phyloP scores from a whole-genome alignment of 768 basidiomycete species.

The Boletus subcaerulescens region DNA sequence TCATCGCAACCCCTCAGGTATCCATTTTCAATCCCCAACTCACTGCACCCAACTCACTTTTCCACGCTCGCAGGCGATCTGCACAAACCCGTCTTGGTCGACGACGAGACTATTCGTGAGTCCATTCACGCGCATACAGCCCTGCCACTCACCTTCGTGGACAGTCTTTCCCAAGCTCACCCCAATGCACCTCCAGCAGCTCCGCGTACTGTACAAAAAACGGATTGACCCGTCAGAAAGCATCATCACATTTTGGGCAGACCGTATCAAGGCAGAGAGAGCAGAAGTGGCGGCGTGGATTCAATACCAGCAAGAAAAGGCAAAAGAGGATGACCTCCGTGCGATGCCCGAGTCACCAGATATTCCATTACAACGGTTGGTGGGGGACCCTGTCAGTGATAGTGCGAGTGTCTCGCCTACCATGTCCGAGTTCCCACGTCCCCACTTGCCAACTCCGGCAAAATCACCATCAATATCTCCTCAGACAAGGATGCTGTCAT shows the following conservation, averaged over 20 bases:
- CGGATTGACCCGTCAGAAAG: slow-evolving; percentile 13
- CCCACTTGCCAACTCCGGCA: slow-evolving; percentile 31
- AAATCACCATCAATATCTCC: slow-evolving; percentile 18
- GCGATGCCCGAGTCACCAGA: slow-evolving; percentile 14
- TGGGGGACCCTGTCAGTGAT: not conserved
- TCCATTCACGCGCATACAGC: not conserved
- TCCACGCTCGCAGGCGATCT: not conserved
- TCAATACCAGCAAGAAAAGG: slow-evolving; percentile 28
- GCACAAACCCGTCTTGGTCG: not conserved
- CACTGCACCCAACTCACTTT: not conserved
- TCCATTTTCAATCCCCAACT: not conserved
- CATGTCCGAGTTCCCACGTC: slow-evolving; percentile 3
- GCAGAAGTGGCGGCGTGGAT: slow-evolving; percentile 26
- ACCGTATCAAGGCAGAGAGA: slow-evolving; percentile 16
- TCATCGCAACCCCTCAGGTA: slow-evolving; percentile 10
- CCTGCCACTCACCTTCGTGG: slow-evolving; percentile 1
- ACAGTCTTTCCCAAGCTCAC: slow-evolving; percentile 30
- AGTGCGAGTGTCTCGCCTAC: slow-evolving; percentile 18
- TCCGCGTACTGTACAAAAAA: slow-evolving; percentile 18
- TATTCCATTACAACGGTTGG: not conserved
- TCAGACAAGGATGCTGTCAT: slow-evolving; percentile 18
- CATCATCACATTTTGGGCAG: slow-evolving; percentile 29
- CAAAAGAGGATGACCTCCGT: not conserved
- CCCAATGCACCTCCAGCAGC: slow-evolving; percentile 19
- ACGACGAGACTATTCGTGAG: slow-evolving; percentile 30